Percentiles rank a stretch among this genome's conserved stretches.
Evolutionary conservation across 495 filamentous ascomycete species (phyloP).

Genomic region (Penicillium nucicola): DNA sequence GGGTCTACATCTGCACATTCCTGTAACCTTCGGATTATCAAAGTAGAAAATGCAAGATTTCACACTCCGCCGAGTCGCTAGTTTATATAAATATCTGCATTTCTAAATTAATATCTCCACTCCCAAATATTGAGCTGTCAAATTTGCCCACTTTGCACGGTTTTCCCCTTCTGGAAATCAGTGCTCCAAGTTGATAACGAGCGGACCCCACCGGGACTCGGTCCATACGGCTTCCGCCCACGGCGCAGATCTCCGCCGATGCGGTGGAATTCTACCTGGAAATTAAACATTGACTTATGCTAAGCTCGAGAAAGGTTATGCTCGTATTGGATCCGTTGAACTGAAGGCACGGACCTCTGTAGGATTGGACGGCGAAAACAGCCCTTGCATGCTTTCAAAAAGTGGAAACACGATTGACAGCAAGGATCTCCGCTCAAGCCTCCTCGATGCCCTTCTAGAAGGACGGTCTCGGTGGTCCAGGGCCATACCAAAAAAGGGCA

Average conservation of each 20-base stretch:
- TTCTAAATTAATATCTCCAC: no score
- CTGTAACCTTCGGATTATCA: background rate
- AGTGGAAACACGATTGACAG: slow-evolving; percentile 8
- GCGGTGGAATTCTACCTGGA: background rate
- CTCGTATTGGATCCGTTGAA: no score
- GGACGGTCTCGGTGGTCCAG: slow-evolving; percentile 9
- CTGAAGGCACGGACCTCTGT: no score
- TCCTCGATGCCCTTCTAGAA: background rate
- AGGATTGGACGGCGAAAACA: background rate
- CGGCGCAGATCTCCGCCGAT: background rate
- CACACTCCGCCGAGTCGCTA: background rate
- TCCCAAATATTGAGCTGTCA: no score
- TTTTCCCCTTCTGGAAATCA: background rate
- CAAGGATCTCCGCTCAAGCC: slow-evolving; percentile 7
- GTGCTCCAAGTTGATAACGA: background rate
- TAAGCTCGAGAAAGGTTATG: no score
- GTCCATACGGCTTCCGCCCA: no score
- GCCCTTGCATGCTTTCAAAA: background rate
- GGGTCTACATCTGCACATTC: background rate
- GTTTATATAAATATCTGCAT: background rate
- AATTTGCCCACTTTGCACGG: no score
- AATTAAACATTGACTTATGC: no score
- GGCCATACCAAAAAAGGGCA: background rate
- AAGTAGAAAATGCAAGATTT: background rate
- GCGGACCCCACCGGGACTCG: no score